Conservation (phyloP, 2,329 filamentous ascomycete species). For the Dichotomopilus funicola region DNA sequence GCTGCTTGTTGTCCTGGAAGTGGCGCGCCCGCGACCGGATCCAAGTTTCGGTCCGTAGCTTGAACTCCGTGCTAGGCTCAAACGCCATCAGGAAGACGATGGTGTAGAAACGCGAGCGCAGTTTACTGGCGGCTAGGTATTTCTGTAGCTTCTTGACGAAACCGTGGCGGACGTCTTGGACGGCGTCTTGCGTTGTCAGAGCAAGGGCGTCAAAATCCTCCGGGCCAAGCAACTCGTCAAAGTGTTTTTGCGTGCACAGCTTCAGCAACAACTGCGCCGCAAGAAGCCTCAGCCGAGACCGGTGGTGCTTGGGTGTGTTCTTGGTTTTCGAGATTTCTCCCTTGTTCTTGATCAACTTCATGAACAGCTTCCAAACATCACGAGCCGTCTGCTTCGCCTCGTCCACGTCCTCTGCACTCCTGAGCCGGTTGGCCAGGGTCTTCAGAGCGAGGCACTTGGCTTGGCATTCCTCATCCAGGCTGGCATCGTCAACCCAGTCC, state of each 20-base stretch:
- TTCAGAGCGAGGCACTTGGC: conserved; percentile 81
- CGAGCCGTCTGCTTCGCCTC: conserved; percentile 54
- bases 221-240: conserved; percentile 69
- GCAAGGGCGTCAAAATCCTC: conserved; percentile 75
- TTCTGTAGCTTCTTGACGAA: conserved; percentile 88
- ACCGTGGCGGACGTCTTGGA: conserved; percentile 64
- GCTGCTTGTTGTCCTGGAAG: conserved; percentile 53
- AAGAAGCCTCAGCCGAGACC: conserved; percentile 70
- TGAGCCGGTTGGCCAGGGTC: conserved; percentile 77
- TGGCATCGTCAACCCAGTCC: conserved; percentile 60
- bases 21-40: conserved; percentile 70
- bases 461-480: conserved; percentile 71
- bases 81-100: conserved; percentile 88
- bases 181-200: conserved; percentile 70
- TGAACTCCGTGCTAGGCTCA: conserved; percentile 70
- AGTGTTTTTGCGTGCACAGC: conserved; percentile 66
- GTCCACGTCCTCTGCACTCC: conserved; percentile 48
- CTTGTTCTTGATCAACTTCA: conserved; percentile 64
- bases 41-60: conserved; percentile 76
- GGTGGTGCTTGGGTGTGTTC: conserved; percentile 71
- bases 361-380: conserved; percentile 72
- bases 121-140: conserved; percentile 67
- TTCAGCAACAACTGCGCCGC: conserved; percentile 80
- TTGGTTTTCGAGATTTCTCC: conserved; percentile 74
- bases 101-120: conserved; percentile 75